Evolutionary conservation across 306 rosid species (phyloP), one percentile per base, ranked within the genome.

Genomic region (Begonia fuchsioides): DNA sequence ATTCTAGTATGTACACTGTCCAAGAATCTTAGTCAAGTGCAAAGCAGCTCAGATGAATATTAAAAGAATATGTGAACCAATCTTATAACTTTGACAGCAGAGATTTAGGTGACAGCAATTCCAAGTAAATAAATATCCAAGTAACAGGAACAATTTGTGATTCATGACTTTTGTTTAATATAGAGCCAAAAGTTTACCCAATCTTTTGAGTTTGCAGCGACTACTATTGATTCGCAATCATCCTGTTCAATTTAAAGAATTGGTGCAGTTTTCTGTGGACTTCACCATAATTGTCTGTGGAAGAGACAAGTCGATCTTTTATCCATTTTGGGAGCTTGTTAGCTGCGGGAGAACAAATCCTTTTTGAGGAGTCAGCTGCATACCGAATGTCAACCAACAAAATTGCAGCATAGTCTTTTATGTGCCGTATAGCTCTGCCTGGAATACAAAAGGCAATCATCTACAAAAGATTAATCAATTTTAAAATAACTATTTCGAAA

Each of bases 401-500:
- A 59, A 85, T 72, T 51, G 98, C 85, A 44, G 98, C 98, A 56
- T 81, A 85, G 52, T 90, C 94, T 65, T 84, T 79, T 50, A 84
- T 72, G 44, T 84, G 97, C 64, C 94, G 82, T 63, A 90, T 84
- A 17, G 87, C 95, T 79, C 95, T 79, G 61, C 97, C 97, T 84
- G 51, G 19, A 72, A 68, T 54, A 63, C 16, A 6, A 13, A 44
- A 57, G 19, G 19, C 11, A 55, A 26, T 26, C 35, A 26, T 26
- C 8, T 26, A 26, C 35, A 26, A 26, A 26, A 26, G 35, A 26
- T 26, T 26, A 26, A 26, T 26, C 35, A 26, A 26, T 1, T 26
- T 26, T 4, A 26, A 26, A 26, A 26, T 26, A 26, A 8, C 35
- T 26, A 26, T 26, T 26, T 26, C 8, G 35, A 26, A 26, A 26